Base-by-base conservation (phyloP, 2,329 filamentous ascomycete genomes). In the Aspergillus aculeatus region DNA sequence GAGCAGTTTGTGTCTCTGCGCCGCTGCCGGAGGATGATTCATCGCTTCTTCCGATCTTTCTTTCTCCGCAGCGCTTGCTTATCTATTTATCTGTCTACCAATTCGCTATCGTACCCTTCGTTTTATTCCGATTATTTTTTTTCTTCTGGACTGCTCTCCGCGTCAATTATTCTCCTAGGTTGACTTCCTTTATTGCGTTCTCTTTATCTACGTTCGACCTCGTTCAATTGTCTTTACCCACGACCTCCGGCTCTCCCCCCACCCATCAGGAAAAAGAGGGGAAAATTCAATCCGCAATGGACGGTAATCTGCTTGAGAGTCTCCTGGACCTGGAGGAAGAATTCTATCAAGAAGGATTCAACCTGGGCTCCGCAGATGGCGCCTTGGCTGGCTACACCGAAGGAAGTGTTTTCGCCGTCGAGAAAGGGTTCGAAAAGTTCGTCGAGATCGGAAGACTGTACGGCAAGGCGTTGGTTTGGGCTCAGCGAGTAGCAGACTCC, bases 381-480 rank as follows among this genome's bases (percentile, higher is more conserved):
- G 81, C 86, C 47, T 83, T 84, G 60, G 89, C 91, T 32, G 95
- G 95, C 44, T 87, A 88, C 59, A 86, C 91, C 64, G 95, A 99
- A 82, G 95, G 95, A 62, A 90, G 92, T 54, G 86, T 92, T 21
- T 92, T 98, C 72, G 95, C 94, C 0, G 85, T 98, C 47, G 90
- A 96, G 73, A 95, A 93, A 65, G 94, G 93, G 0, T 98, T 95
- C 68, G 91, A 96, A 69, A 98, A 96, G 77, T 97, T 96, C 71
- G 73, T 90, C 47, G 88, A 92, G 63, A 85, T 92, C 74, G 94
- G 94, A 2, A 83, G 84, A 60, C 77, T 98, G 32, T 89, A 94
- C 68, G 91, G 92, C 49, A 88, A 87, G 69, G 87, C 91, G 14
- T 78, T 90, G 24, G 82, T 98, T n/a, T 98, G 94, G 93, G 87